These are phyloP conservation scores for Pulveroboletus sp. DNA, from an alignment of 768 basidiomycete genomes.

Conservation along the genomic window DNA sequence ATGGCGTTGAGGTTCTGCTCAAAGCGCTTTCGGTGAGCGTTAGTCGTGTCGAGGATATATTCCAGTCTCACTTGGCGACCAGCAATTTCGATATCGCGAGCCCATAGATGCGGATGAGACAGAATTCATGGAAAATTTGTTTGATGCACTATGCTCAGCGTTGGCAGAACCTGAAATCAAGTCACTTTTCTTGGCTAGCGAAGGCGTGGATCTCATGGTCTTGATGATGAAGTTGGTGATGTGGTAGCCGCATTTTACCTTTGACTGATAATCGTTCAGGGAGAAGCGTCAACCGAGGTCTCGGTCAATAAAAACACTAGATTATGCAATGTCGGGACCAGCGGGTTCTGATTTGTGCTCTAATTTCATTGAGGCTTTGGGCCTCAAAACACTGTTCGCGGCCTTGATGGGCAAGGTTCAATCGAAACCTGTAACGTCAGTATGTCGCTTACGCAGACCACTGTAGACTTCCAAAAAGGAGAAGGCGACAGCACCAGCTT, in stretches of 20 bases:
- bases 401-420: conserved; percentile 91
- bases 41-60: conserved; percentile 1
- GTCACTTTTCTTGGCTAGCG: conserved; percentile 75
- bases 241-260: background rate
- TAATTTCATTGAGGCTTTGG: conserved; percentile 81
- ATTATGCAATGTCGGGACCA: conserved; percentile 83
- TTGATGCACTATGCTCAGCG: conserved; percentile 84
- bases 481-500: conserved; percentile 49
- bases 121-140: conserved; percentile 98
- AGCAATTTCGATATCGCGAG: conserved; percentile 87
- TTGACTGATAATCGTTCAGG: conserved; percentile 37
- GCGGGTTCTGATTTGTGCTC: conserved; percentile 68
- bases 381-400: conserved; percentile 86
- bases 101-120: conserved; percentile 84
- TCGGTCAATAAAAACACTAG: conserved; percentile 84
- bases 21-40: conserved; percentile 74
- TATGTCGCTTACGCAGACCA: conserved; percentile 6
- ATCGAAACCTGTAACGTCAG: background rate
- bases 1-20: conserved; percentile 75
- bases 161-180: conserved; percentile 79
- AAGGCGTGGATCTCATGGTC: conserved; percentile 97
- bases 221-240: conserved; percentile 86
- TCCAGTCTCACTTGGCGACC: conserved; percentile 8
- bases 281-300: conserved; percentile 79
- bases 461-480: conserved; percentile 58